Base-by-base conservation (phyloP, 306 rosid species). In the Vigna trinervia region DNA sequence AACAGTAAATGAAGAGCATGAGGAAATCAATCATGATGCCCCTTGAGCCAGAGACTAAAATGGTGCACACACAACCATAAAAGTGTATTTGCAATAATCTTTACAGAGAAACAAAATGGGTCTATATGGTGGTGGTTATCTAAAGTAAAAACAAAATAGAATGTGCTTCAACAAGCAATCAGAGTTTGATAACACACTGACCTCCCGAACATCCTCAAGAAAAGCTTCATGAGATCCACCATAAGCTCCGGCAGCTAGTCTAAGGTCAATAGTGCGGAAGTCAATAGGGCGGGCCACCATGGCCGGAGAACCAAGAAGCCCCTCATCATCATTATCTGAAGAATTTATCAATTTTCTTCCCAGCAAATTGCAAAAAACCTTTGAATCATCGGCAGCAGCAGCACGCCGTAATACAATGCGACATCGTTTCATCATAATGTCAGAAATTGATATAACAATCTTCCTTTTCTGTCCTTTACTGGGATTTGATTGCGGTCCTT, bases 301-400 rank as follows among this genome's bases (percentile, higher is more conserved):
- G 56, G 94, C 98, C 3, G 98, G 98, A 30, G 90, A 81, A 20
- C 99, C 99, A 70, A 96, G 97, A 89, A 96, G 90, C 69, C 98
- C 99, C 85, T 92, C 99, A 75, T 96, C 99, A 85, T 92, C 99
- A 56, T 92, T 96, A 84, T 96, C 99, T n/a, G 90, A 85, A 60
- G 90, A 93, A 88, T 85, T 87, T 75, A 85, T 84, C 75, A 91
- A 82, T 81, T 92, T 96, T 88, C 93, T 89, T 56, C 97, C 99
- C 75, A 96, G 85, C 90, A 96, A 93, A 89, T 91, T 96, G 84
- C 99, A 96, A 80, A 96, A 96, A 67, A 88, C 89, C 87, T 92
- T 88, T 48, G 86, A 77, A 86, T 92, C 98, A 83, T 96, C 99
- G 22, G 90, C 96, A 56, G 93, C 86, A 65, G 98, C 98, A 15